Evolutionary conservation across 73 alveolate species (phyloP), one percentile per base, ranked within the genome.

Genomic region (Breviolum minutum): DNA sequence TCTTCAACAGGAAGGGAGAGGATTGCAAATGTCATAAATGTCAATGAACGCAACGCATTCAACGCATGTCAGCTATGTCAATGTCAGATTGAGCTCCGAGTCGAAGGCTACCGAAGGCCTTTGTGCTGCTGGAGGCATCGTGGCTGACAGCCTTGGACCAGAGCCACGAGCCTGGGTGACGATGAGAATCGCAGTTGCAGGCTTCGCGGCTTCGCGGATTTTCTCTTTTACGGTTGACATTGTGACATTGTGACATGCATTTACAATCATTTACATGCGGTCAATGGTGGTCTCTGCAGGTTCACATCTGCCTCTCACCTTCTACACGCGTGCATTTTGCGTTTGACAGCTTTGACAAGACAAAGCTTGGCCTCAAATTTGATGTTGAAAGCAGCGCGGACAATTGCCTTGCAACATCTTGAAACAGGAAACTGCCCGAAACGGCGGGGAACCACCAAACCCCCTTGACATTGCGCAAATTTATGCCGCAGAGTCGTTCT

Each of bases 331-430:
- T 40, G 54, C 54, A 40, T 40, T 40, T 40, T 40, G 54, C 54
- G 54, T 40, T 40, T 40, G 54, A 40, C 5, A 40, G 54, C 54
- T 22, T 68, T 68, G 77, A 68, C 77, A 14, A 17, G 8, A 14
- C 77, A 14, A 22, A 14, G 77, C 19, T 30, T 54, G 27, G 90
- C 90, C 88, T 90, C 88, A 19, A 63, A 48, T 54, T 90, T 90
- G 97, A 90, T 90, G 97, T 71, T 90, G 80, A 90, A 90, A 11
- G 97, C 97, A 30, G 97, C 97, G 8, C 97, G 87, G 24, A 90
- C 97, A 30, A 90, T 90, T 1, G 97, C 97, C 97, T 90, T 24
- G 92, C 22, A 24, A 14, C n/a, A 40, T 40, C 54, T 40, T 40
- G 54, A 40, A 40, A 40, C 54, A 40, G 54, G 54, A 40, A 68